Percentiles rank a stretch among this genome's conserved stretches.
phyloP scores from a whole-genome alignment of 495 filamentous ascomycete genomes.

The Neurospora sp. region DNA sequence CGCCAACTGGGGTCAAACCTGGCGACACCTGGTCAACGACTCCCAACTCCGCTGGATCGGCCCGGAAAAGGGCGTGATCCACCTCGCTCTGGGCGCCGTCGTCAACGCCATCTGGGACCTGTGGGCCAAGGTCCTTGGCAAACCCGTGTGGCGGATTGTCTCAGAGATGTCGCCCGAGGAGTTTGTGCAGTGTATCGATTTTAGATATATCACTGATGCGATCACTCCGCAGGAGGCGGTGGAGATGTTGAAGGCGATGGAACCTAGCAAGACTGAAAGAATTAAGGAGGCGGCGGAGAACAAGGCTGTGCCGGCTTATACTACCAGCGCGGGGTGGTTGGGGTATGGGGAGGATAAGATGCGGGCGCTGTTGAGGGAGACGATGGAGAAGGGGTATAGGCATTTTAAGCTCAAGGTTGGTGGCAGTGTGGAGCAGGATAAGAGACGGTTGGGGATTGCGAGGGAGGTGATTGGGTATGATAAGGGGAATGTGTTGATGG shows the following conservation, averaged over 20 bases:
- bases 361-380: conserved; percentile 58
- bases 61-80: conserved; percentile 90
- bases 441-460: conserved; percentile 59
- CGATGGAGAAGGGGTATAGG: conserved; percentile 61
- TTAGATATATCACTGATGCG: conserved; percentile 90
- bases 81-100: conserved; percentile 81
- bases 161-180: conserved; percentile 83
- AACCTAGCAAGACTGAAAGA: conserved; percentile 54
- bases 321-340: conserved; percentile 86
- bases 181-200: conserved; percentile 80
- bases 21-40: conserved; percentile 85
- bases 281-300: conserved; percentile 58
- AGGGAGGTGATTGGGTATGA: conserved; percentile 79
- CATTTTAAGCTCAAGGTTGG: conserved; percentile 96
- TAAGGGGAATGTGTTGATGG: conserved; percentile 79
- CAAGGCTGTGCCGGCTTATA: conserved; percentile 79
- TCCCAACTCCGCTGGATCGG: conserved; percentile 90
- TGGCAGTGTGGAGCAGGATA: conserved; percentile 57
- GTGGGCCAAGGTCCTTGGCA: conserved; percentile 76
- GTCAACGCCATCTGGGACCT: conserved; percentile 95
- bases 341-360: conserved; percentile 86
- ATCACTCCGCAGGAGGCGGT: conserved; percentile 79
- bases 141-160: conserved; percentile 86
- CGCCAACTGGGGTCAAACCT: conserved; percentile 76
- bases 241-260: conserved; percentile 51